Base-by-base conservation (phyloP, 371 early-diverging fungal genomes). In the Paraphysoderma sedebokerense region DNA sequence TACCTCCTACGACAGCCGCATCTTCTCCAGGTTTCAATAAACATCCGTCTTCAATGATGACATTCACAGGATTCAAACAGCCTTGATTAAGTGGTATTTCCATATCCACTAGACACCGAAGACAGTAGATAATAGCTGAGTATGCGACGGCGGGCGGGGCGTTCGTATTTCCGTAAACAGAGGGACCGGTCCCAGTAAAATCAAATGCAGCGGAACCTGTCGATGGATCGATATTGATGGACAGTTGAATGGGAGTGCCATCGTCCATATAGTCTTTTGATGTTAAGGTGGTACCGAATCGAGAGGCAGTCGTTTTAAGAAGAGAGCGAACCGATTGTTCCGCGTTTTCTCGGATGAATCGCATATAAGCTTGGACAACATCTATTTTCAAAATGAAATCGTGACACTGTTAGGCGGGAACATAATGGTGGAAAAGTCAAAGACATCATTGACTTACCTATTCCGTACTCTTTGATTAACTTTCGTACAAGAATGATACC, bases 11-110 rank as follows among this genome's bases (percentile, higher is more conserved):
- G 0, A 93, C 95, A 0, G 93, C 97, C 11, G 87, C 82, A 1
- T 59, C 68, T 37, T 83, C 81, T 0, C 80, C 76, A 0, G 93
- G 93, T 20, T 69, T 63, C 20, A 96, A 62, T 19, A 92, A 60
- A 3, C 82, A 80, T 22, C 67, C 63, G 8, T 65, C 58, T 3
- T 93, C 95, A 24, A 96, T 83, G 19, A 66, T 61, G 41, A 92
- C 74, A 11, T 54, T 59, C 39, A 96, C 78, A 0, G 97, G 93
- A 8, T 67, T 69, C 11, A 96, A 65, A 49, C 93, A 92, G 13
- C 97, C 97, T 46, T 92, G 85, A 57, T 96, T 96, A 50, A 96
- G 63, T 0, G 97, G 97, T 41, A 96, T 89, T 50, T 90, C 86
- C 49, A 72, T 66, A 13, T 68, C 75, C 9, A 96, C 81, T 60